Base-by-base conservation (phyloP, 2,329 filamentous ascomycete genomes). In the Aspergillus ruber region DNA sequence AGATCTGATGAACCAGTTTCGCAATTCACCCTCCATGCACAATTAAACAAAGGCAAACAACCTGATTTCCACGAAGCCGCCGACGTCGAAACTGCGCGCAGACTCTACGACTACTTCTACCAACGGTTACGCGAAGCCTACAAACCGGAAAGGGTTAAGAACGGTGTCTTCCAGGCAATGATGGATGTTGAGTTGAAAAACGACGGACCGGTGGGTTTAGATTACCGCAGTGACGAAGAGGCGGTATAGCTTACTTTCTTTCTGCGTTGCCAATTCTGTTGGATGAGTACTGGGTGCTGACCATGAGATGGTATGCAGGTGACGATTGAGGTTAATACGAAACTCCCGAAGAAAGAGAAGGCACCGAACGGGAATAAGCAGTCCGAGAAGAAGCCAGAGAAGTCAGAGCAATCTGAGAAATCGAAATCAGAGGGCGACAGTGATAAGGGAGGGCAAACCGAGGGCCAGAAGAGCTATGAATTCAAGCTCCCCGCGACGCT, bases 161-260 rank as follows among this genome's bases (percentile, higher is more conserved):
- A 98, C 65, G 93, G 94, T n/a, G 83, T 91, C 25, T 98, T 98
- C 67, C 91, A 95, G 64, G 93, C 93, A 43, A 96, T 95, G 90
- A 98, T 98, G 93, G 86, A 97, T 63, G 91, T 98, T 49, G 86
- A 87, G 43, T 71, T 96, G 25, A 83, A 96, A 43, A 97, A 97
- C 57, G 91, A 97, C 61, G 81, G 82, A 61, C 82, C 82, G 72
- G 81, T 84, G 79, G 74, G 80, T 80, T 66, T 79, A 58, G 73
- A 80, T 65, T 80, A 75, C 68, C 69, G 69, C 67, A 80, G 74
- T 70, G 68, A 75, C 58, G 76, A 81, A 63, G 74, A 73, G 67
- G 76, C 73, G 75, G 78, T 80, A 78, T 63, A 70, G 59, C 59
- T 63, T 60, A 52, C 55, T 61, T 51, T 53, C 51, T 53, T 52